Base-by-base conservation (phyloP, 1,139 yeast species). In the Hansenula sp. region DNA sequence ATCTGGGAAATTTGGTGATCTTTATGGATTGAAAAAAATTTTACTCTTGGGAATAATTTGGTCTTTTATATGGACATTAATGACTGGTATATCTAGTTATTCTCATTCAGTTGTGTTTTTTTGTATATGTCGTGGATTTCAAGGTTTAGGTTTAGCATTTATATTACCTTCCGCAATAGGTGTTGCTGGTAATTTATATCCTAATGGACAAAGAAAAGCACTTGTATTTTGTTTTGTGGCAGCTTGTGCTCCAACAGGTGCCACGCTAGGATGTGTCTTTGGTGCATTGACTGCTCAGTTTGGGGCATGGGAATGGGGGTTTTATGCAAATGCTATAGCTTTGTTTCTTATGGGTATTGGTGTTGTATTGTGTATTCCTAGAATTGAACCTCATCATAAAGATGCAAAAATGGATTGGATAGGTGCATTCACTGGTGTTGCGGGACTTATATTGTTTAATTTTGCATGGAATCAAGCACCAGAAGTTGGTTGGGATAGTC, bases 391-490 rank as follows among this genome's bases (percentile, higher is more conserved):
- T 14, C 7, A 51, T 49, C 18, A 64, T 75, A 14, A 21, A 7
- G 24, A 21, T 21, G 24, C 26, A 3, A 32, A 22, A 32, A 32
- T 32, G 55, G 81, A 76, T 47, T 60, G 68, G 52, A 37, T 62
- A 5, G 82, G 81, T 6, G 62, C 77, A 1, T n/a, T 55, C 1
- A 41, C 68, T 21, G 81, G 80, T 7, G 67, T 75, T 3, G 41
- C 59, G 11, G 79, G 80, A 0, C 56, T 76, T 36, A 62, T 76
- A 5, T 48, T 75, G 25, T 61, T 77, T 50, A 75, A 73, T 48
- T 73, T 77, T 52, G 69, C 69, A 5, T 70, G 78, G 71, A 75
- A 72, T 44, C 81, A 76, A 49, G 80, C 77, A 4, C 77, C 81
- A 0, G 62, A 68, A 6, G 73, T 58, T 8, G 77, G 80, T 2